These are phyloP conservation scores for Alternaria dauci DNA, from an alignment of 2,329 filamentous ascomycete species.

Conservation along the genomic window DNA sequence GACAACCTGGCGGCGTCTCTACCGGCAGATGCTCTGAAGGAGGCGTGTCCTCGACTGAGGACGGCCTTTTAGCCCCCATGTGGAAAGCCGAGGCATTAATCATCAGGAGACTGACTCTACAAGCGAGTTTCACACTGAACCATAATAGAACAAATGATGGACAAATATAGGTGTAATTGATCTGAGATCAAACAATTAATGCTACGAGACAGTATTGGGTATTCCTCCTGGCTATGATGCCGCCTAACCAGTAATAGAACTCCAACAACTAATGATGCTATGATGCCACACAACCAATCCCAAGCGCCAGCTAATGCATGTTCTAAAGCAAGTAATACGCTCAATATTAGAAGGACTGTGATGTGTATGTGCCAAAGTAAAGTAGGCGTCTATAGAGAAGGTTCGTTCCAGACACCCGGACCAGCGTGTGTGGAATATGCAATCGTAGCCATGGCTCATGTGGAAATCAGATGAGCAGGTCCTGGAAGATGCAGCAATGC, in stretches of 20 bases:
- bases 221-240: slow-evolving; percentile 34
- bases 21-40: neutral
- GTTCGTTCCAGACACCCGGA: slow-evolving; percentile 46
- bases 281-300: slow-evolving; percentile 26
- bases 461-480: slow-evolving; percentile 36
- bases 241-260: slow-evolving; percentile 26
- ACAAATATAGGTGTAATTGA: slow-evolving; percentile 11
- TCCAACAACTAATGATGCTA: slow-evolving; percentile 32
- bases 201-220: slow-evolving; percentile 30
- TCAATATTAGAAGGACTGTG: slow-evolving; percentile 49
- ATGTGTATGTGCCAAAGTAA: slow-evolving; percentile 29
- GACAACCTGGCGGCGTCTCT: neutral
- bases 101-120: neutral
- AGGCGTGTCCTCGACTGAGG: neutral
- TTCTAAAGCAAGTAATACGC: slow-evolving; percentile 34
- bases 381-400: slow-evolving; percentile 39
- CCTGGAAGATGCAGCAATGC: slow-evolving; percentile 31
- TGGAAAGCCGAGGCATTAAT: neutral
- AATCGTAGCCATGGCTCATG: slow-evolving; percentile 33
- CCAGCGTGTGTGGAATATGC: slow-evolving; percentile 47
- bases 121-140: slow-evolving; percentile 18
- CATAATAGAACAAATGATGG: neutral
- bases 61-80: neutral
- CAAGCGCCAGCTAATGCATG: slow-evolving; percentile 48
- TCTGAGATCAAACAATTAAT: slow-evolving; percentile 32